Percentiles rank a stretch among this genome's conserved stretches.
phyloP scores from a whole-genome alignment of 768 basidiomycete species.

The Sarcodon sp. region DNA sequence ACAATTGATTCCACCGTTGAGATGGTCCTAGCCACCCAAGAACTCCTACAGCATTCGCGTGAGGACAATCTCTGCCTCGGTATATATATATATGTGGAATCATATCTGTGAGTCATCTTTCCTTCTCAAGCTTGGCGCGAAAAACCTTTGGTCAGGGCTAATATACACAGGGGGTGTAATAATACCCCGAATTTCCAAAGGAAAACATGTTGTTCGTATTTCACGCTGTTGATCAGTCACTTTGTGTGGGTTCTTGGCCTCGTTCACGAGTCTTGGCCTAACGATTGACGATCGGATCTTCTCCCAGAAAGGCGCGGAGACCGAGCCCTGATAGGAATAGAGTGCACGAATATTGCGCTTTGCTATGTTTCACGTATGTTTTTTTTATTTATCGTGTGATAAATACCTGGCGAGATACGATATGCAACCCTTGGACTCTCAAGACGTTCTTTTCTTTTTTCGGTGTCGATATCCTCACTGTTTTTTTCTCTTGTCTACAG shows the following conservation, averaged over 20 bases:
- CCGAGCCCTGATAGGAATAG: constrained; percentile 38
- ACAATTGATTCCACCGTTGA: too few species aligned
- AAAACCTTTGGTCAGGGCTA: constrained; percentile 21
- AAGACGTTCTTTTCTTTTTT: too few species aligned
- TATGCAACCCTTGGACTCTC: constrained; percentile 39
- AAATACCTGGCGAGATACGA: constrained; percentile 33
- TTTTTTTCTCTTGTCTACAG: too few species aligned
- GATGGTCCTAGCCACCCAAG: constrained; percentile 32
- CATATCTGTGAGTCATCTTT: constrained; percentile 23
- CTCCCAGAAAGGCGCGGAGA: constrained; percentile 50
- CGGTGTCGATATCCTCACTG: too few species aligned
- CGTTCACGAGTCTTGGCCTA: not conserved
- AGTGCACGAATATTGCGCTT: constrained; percentile 36
- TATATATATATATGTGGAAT: constrained; percentile 56
- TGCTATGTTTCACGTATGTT: constrained; percentile 35
- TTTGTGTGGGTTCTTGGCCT: constrained; percentile 12
- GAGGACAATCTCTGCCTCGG: constrained; percentile 26
- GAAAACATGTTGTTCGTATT: constrained; percentile 22
- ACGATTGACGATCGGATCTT: not conserved
- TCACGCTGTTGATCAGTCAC: constrained; percentile 6
- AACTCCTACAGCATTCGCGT: constrained; percentile 50
- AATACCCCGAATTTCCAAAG: constrained; percentile 36
- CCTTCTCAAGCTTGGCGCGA: not conserved
- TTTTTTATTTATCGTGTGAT: constrained; percentile 49
- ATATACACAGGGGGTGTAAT: constrained; percentile 49